These are phyloP conservation scores for Aspergillus ellipticus DNA, from an alignment of 495 filamentous ascomycete species.

Conservation along the genomic window DNA sequence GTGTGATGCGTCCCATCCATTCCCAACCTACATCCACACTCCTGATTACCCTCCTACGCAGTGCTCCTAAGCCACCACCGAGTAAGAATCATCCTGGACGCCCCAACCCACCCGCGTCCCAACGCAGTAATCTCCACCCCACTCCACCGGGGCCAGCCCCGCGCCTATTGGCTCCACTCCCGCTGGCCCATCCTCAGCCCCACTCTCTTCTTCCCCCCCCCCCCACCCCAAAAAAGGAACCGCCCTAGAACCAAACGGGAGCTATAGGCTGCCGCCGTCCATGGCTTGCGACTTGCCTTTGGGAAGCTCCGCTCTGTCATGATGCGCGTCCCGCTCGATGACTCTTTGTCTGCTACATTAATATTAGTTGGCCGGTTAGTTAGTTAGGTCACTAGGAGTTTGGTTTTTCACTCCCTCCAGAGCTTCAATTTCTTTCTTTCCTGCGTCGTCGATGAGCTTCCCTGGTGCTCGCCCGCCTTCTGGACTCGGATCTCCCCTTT, in stretches of 20 bases:
- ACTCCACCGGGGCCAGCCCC: constrained; percentile 2
- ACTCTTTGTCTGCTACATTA: constrained; percentile 3
- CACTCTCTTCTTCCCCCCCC: background rate
- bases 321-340: constrained; percentile 10
- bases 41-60: no score
- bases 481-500: background rate
- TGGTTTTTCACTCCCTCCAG: background rate
- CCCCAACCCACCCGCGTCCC: constrained; percentile 10
- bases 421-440: background rate
- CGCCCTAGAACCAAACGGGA: constrained; percentile 13
- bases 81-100: constrained; percentile 4
- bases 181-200: constrained; percentile 12
- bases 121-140: constrained; percentile 5
- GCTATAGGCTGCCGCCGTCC: constrained; percentile 8
- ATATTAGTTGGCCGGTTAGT: no score
- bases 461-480: no score
- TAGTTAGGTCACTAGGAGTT: background rate
- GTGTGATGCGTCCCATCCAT: no score
- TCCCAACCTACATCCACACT: no score
- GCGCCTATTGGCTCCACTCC: constrained; percentile 21
- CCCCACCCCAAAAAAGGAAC: constrained; percentile 16
- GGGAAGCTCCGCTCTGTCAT: constrained; percentile 21
- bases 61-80: constrained; percentile 5
- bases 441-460: background rate
- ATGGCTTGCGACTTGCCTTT: constrained; percentile 13